Evolutionary conservation across 768 basidiomycete species (phyloP), one percentile per base, ranked within the genome.

Genomic region (Tubosaeta sp.): DNA sequence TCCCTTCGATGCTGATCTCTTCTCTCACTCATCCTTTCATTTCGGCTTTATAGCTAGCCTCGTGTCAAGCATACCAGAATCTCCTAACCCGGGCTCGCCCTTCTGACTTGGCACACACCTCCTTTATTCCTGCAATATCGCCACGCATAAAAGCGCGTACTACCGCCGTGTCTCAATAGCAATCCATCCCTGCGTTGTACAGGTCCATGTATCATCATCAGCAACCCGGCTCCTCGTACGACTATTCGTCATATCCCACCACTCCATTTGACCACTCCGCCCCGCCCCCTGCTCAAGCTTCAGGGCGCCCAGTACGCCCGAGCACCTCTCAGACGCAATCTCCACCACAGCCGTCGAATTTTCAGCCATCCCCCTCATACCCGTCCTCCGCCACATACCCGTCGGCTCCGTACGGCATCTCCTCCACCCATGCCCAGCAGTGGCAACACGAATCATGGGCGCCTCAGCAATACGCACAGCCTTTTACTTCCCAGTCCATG

Each of bases 121-220:
- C 55, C 48, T 48, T 49, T 51, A 56, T 56, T 59, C 66, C 56
- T 64, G 65, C 58, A 56, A 58, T 63, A 67, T 61, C 62, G 47
- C 58, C 52, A 48, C 59, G 43, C 54, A 66, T 68, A 67, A 67
- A 65, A 64, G 64, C 69, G 52, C 63, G 55, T 34, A 22, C 51
- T 50, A 47, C 52, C 55, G 54, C 59, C 56, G 54, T 55, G 53
- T 48, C 43, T 55, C 58, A 53, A 41, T 53, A 44, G 17, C 57
- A 49, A 45, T 41, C 54, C 58, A 78, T 77, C 78, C 73, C 80
- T 34, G 70, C 80, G 39, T 79, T 80, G 5, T 42, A 72, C 75
- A 48, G 74, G 78, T 82, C 82, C 61, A 71, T 82, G 65, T 85
- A 85, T 64, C 74, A 75, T 48, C 69, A 75, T 53, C 71, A 76